A percentile compares a stretch with the other conserved stretches of the same genome.
phyloP scores from a whole-genome alignment of 495 filamentous ascomycete species.

The Umbilicaria muhlenbergii region DNA sequence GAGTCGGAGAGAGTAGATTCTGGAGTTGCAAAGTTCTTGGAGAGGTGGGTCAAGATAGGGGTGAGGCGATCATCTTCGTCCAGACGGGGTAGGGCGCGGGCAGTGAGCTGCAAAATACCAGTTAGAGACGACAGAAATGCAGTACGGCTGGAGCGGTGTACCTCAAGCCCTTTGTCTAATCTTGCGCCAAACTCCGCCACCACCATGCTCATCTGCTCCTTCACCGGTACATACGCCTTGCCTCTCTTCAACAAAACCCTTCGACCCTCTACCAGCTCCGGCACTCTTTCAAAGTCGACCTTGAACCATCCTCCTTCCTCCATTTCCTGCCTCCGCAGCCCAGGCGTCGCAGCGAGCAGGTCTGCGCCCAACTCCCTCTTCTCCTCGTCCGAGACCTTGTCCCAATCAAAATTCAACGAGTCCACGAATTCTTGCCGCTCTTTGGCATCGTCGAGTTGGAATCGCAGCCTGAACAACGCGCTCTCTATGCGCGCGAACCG shows the following conservation, averaged over 20 bases:
- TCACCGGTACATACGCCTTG: constrained; percentile 80
- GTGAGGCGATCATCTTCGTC: constrained; percentile 95
- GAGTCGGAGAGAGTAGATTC: constrained; percentile 58
- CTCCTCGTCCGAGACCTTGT: constrained; percentile 65
- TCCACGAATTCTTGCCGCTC: constrained; percentile 68
- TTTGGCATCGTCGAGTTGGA: constrained; percentile 47
- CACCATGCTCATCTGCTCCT: constrained; percentile 76
- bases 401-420: constrained; percentile 64
- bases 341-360: constrained; percentile 35
- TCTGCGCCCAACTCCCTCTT: constrained; percentile 35
- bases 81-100: constrained; percentile 74
- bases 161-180: constrained; percentile 70
- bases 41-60: constrained; percentile 84
- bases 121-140: constrained; percentile 8
- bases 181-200: constrained; percentile 66
- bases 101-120: constrained; percentile 44
- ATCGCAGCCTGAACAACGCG: constrained; percentile 71
- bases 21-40: constrained; percentile 81
- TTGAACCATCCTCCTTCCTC: constrained; percentile 84
- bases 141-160: constrained; percentile 14
- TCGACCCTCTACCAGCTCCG: constrained; percentile 72
- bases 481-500: constrained; percentile 79
- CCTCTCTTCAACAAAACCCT: constrained; percentile 62
- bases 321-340: constrained; percentile 39
- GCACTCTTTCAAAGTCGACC: constrained; percentile 85